phyloP scores from a whole-genome alignment of 495 filamentous ascomycete species.

The Aspergillus wentii region DNA sequence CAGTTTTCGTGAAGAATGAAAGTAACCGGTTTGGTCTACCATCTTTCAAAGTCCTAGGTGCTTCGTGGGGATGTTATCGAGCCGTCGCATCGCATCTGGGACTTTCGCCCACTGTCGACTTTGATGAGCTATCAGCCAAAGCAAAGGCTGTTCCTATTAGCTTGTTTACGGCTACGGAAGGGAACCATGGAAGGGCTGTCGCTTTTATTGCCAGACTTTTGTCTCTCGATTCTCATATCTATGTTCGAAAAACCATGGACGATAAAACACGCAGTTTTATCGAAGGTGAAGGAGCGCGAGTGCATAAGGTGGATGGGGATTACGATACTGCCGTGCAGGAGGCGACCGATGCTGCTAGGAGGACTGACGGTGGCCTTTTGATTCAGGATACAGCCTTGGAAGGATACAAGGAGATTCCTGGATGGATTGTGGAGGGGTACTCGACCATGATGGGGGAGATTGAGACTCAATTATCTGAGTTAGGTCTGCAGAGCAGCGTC shows the following conservation, averaged over 20 bases:
- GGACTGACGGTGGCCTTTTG: conserved; percentile 38
- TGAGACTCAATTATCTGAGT: conserved; percentile 45
- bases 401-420: conserved; percentile 57
- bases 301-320: conserved; percentile 46
- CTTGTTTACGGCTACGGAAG: conserved; percentile 57
- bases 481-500: conserved; percentile 26
- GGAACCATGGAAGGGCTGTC: conserved; percentile 69
- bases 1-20: conserved; percentile 58
- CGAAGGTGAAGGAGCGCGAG: conserved; percentile 49
- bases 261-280: conserved; percentile 48
- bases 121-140: conserved; percentile 35
- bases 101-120: conserved; percentile 25
- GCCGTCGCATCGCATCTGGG: conserved; percentile 40
- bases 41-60: conserved; percentile 73
- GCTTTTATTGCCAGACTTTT: conserved; percentile 59
- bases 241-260: conserved; percentile 52
- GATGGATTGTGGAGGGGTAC: conserved; percentile 73
- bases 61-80: conserved; percentile 64
- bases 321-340: conserved; percentile 57
- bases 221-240: conserved; percentile 44
- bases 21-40: conserved; percentile 57
- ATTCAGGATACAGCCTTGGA: conserved; percentile 62
- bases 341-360: conserved; percentile 30
- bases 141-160: conserved; percentile 24
- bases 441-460: conserved; percentile 60